Evolutionary conservation across 176 grass and related monocot species (phyloP), one percentile per base, ranked within the genome.

Genomic region (Aegilops speltoides): DNA sequence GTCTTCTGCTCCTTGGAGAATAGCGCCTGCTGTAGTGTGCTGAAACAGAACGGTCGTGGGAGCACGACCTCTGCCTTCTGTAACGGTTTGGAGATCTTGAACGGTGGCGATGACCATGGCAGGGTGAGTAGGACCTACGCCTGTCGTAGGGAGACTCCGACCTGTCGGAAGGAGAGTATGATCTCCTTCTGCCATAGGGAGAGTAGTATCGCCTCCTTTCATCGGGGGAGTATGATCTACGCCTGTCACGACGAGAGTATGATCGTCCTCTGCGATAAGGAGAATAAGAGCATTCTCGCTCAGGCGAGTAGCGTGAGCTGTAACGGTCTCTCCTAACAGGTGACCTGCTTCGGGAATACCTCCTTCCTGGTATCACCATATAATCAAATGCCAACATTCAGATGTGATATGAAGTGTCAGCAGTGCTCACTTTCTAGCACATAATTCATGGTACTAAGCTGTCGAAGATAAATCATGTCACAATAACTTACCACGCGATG

Each of bases 311-410:
- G 29, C 14, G 84, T 41, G 89, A 94, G 19, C 73, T 54, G 81
- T 94, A 82, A 71, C 70, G 84, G 32, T 70, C 76, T 63, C 92
- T 87, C 37, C 57, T 33, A 36, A 79, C 37, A 61, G 89, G 89
- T 4, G 89, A 94, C 66, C 83, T 92, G 82, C 93, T 92, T 41
- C 67, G 40, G n/a, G 88, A 92, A 67, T 79, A 45, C n/a, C 65
- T 86, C 16, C 72, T 77, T 25, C 41, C 90, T 92, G 79, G 37
- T 67, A 22, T 84, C 40, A 78, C 48, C 78, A 57, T 36, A 64
- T 57, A 85, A 82, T 36, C 14, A 63, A 83, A 61, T 48, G 40
- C 71, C 46, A 57, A 24, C 10, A 67, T 68, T 12, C 12, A 68
- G 9, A 14, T 9, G 61, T 38, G 17, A 79, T 80, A 79, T 34